phyloP scores from a whole-genome alignment of 1,139 yeast species.

The Pichia sp. region DNA sequence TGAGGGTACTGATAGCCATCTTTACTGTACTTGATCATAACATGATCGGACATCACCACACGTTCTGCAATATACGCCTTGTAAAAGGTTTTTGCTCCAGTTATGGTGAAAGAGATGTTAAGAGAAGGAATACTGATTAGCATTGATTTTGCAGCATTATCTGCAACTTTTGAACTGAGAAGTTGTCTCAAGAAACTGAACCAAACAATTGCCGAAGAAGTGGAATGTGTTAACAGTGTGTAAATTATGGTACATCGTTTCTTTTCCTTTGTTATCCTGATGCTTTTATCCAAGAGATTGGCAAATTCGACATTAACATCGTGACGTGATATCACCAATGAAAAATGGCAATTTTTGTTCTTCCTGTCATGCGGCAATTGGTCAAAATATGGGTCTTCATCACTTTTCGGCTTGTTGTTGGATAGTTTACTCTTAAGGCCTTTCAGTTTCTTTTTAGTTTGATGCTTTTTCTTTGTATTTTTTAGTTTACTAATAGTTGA shows the following conservation, averaged over 20 bases:
- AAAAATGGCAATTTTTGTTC: slow-evolving; percentile 22
- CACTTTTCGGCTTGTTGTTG: not conserved
- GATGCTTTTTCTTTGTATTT: not conserved
- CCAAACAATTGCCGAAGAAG: slow-evolving; percentile 57
- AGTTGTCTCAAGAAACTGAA: slow-evolving; percentile 49
- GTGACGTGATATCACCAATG: slow-evolving; percentile 21
- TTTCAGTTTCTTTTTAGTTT: not conserved
- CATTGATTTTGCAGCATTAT: slow-evolving; percentile 23
- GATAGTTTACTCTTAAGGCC: not conserved
- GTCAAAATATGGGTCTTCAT: not conserved
- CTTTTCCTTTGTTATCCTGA: slow-evolving; percentile 41
- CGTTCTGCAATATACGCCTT: slow-evolving; percentile 6
- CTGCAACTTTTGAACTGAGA: slow-evolving; percentile 31
- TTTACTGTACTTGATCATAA: slow-evolving; percentile 20
- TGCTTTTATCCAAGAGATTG: slow-evolving; percentile 64
- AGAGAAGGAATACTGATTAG: slow-evolving; percentile 50
- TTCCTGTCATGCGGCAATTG: slow-evolving; percentile 23
- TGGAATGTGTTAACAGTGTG: slow-evolving; percentile 54
- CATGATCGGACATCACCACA: not conserved
- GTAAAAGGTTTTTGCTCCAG: slow-evolving; percentile 18
- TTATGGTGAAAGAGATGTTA: slow-evolving; percentile 42
- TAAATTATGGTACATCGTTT: slow-evolving; percentile 35
- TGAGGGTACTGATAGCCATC: slow-evolving; percentile 39
- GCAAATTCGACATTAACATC: slow-evolving; percentile 47
- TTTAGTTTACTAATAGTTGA: not conserved